Evolutionary conservation across 164 flowering plant species (phyloP), one percentile per base, ranked within the genome.

Genomic region (Paratinospora sagittata): DNA sequence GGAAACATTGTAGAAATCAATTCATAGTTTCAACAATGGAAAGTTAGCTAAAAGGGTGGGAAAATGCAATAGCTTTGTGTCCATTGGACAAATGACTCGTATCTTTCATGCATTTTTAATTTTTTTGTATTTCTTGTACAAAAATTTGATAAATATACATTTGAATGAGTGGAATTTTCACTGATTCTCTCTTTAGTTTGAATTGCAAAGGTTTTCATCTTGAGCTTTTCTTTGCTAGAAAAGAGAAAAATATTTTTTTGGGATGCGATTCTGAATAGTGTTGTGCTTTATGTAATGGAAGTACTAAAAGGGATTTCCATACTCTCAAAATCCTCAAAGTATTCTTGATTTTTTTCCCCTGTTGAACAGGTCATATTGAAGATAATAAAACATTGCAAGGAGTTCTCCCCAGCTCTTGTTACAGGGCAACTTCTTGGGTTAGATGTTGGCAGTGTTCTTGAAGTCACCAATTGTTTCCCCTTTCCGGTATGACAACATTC

Each of bases 401-500:
- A 94, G 77, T 90, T 89, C 74, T 83, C 96, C 12, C 97, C 97
- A 1, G 82, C 97, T 66, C 76, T 92, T 8, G 98, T 94, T 39
- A 92, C 97, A 6, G 98, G 97, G 37, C 98, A 94, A 65, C 92
- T 94, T 69, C 95, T 94, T 69, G 97, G 98, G 12, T 80, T 94
- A 70, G 97, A 95, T 84, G 97, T 95, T 80, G 99, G 97, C 55
- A 95, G 99, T 73, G 94, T 92, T 72, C 97, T 95, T 76, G 99
- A 95, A 86, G 99, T 92, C 67, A 91, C 97, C 62, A 92, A 95
- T 66, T 92, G 99, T 72, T 92, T 92, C 71, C 97, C 97, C 19
- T 95, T 94, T 74, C 98, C 98, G 82, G 98, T 92, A 83, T 39
- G 85, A 70, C 52, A 68, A 67, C 10, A 26, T 14, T 2, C 12